A percentile compares a stretch with the other conserved stretches of the same genome.
Conservation (phyloP, 441 rosid species). For the Mallotus repandus region DNA sequence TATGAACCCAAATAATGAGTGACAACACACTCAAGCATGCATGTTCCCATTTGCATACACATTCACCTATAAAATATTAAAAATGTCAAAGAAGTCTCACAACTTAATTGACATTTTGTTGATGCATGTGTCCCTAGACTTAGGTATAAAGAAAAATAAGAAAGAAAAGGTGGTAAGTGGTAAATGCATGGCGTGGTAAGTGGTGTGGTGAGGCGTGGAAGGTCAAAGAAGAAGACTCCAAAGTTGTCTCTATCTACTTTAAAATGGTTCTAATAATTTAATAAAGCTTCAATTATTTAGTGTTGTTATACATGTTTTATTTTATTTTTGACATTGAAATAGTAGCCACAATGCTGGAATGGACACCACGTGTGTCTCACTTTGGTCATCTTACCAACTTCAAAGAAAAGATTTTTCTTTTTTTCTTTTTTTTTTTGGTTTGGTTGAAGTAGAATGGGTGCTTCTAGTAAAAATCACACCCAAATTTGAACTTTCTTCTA, state of each 20-base stretch:
- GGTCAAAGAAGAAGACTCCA: slow-evolving; percentile 17
- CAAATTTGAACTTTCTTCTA: too few relatives aligned
- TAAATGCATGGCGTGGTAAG: too few relatives aligned
- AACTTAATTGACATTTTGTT: slow-evolving; percentile 2
- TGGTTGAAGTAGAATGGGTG: too few relatives aligned
- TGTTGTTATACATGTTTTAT: too few relatives aligned
- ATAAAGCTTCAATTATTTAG: too few relatives aligned
- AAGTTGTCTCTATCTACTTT: slow-evolving; percentile 17
- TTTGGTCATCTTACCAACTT: neutral
- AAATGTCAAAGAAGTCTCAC: neutral
- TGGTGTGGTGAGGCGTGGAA: neutral
- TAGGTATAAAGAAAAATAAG: neutral
- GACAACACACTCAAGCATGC: neutral
- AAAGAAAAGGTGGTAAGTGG: neutral
- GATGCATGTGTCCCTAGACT: slow-evolving; percentile 23
- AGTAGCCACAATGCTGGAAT: slow-evolving; percentile 11
- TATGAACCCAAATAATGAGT: neutral
- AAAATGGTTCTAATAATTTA: slow-evolving; percentile 8
- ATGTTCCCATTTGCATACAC: slow-evolving; percentile 2
- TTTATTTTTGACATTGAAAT: neutral
- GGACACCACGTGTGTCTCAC: slow-evolving; percentile 20
- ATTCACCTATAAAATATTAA: too few relatives aligned
- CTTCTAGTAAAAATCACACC: too few relatives aligned
- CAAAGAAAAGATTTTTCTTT: neutral
- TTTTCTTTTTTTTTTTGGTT: too few relatives aligned